A percentile compares a stretch with the other conserved stretches of the same genome.
Evolutionary conservation across 75 land plant genomes (phyloP).

Genomic region (Pseudotsuga menziesii): DNA sequence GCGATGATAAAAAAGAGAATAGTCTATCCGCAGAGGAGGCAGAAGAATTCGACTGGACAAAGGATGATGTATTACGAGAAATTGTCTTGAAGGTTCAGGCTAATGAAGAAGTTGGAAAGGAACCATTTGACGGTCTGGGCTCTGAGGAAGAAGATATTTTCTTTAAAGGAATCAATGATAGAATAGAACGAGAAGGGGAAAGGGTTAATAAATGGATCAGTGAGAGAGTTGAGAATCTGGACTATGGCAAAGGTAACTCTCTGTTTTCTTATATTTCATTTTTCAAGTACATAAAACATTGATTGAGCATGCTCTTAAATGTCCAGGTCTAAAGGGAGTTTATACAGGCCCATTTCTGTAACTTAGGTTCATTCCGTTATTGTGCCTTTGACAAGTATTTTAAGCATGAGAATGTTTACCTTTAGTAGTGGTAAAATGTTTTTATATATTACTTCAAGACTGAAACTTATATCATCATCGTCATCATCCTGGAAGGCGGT

Average conservation of each 20-base stretch:
- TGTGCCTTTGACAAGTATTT: not conserved
- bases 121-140: slow-evolving; percentile 60
- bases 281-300: not conserved
- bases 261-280: not conserved
- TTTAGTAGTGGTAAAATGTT: not conserved
- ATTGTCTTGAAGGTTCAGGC: slow-evolving; percentile 72
- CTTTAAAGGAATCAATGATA: slow-evolving; percentile 66
- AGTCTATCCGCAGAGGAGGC: slow-evolving; percentile 17
- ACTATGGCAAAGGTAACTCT: slow-evolving; percentile 69
- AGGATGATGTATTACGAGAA: slow-evolving; percentile 58
- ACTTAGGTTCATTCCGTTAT: not conserved
- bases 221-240: slow-evolving; percentile 74
- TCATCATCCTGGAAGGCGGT: too few relatives aligned
- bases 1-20: slow-evolving; percentile 16
- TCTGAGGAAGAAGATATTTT: slow-evolving; percentile 56
- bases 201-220: slow-evolving; percentile 63
- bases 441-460: not conserved
- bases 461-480: not conserved
- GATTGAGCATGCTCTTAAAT: not conserved
- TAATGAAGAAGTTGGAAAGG: slow-evolving; percentile 71
- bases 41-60: slow-evolving; percentile 76
- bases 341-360: not conserved
- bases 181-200: slow-evolving; percentile 54
- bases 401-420: not conserved
- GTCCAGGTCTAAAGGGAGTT: not conserved